Evolutionary conservation across 495 filamentous ascomycete species (phyloP).

Genomic region (Daldinia caldariorum): DNA sequence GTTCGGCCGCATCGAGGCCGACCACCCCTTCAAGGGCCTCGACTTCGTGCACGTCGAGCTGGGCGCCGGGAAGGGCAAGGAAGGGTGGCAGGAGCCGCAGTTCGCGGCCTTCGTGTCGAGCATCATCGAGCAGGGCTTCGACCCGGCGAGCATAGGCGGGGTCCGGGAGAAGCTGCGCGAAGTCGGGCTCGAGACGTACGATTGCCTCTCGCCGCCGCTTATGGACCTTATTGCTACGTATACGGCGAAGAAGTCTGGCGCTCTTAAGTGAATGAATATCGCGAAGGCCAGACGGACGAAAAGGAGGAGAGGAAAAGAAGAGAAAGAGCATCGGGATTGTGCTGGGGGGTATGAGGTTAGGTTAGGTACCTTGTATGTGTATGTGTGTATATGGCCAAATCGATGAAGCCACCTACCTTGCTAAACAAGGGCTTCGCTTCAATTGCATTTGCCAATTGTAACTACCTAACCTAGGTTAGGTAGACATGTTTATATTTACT

Average conservation of each 20-base stretch:
- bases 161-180: slow-evolving; percentile 59
- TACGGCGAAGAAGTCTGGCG: slow-evolving; percentile 58
- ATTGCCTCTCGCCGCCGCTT: slow-evolving; percentile 63
- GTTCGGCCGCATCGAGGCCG: slow-evolving; percentile 67
- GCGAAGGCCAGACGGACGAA: not conserved
- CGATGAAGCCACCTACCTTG: not conserved
- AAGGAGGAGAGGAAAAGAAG: too few relatives aligned
- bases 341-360: not conserved
- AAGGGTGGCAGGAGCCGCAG: slow-evolving; percentile 71
- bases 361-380: too few relatives aligned
- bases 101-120: slow-evolving; percentile 69
- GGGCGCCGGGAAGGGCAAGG: slow-evolving; percentile 60
- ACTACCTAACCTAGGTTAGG: too few relatives aligned
- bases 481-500: not conserved
- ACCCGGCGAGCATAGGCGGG: slow-evolving; percentile 60
- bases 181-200: slow-evolving; percentile 64
- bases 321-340: not conserved
- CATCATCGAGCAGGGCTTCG: slow-evolving; percentile 70
- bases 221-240: slow-evolving; percentile 69
- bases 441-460: slow-evolving; percentile 5
- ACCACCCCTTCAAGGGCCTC: slow-evolving; percentile 69
- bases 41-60: slow-evolving; percentile 71
- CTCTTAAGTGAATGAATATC: slow-evolving; percentile 15
- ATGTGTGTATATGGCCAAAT: too few relatives aligned
- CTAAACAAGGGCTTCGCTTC: not conserved